Percentiles rank a stretch among this genome's conserved stretches.
Evolutionary conservation across 371 early-diverging fungal genomes (phyloP).

Genomic region (Batrachochytrium dendrobatidis): DNA sequence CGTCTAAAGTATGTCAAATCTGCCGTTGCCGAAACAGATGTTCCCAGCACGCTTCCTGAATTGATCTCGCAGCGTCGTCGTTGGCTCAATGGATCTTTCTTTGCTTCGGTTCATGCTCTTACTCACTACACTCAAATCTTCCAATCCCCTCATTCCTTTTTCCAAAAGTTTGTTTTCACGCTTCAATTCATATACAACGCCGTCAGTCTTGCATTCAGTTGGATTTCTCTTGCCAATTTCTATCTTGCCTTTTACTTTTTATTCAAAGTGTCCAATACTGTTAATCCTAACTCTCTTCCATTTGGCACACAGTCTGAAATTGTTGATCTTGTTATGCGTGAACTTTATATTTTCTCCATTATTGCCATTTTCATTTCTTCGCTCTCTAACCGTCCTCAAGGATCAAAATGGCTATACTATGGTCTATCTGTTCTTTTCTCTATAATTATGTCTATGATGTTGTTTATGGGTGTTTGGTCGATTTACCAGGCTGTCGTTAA

Average conservation of each 20-base stretch:
- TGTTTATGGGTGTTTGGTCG: slow-evolving; percentile 21
- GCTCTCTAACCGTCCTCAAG: slow-evolving; percentile 87
- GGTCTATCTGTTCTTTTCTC: slow-evolving; percentile 55
- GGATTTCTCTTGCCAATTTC: slow-evolving; percentile 40
- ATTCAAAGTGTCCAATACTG: background rate
- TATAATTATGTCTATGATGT: slow-evolving; percentile 57
- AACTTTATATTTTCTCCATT: slow-evolving; percentile 65
- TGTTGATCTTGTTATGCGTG: slow-evolving; percentile 41
- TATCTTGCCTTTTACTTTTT: slow-evolving; percentile 40
- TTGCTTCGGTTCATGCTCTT: slow-evolving; percentile 32
- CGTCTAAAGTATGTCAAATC: slow-evolving; percentile 48
- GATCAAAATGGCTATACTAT: slow-evolving; percentile 61
- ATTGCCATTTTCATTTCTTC: slow-evolving; percentile 76
- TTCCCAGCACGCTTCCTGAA: slow-evolving; percentile 35
- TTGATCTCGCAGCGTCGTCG: slow-evolving; percentile 50
- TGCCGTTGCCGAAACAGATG: slow-evolving; percentile 38
- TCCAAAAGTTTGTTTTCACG: slow-evolving; percentile 19
- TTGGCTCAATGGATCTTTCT: slow-evolving; percentile 50
- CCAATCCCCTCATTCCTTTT: slow-evolving; percentile 20
- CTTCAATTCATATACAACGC: slow-evolving; percentile 40
- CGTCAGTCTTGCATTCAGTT: slow-evolving; percentile 29
- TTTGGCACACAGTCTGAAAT: slow-evolving; percentile 4
- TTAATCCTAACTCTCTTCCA: background rate
- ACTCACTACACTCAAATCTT: slow-evolving; percentile 34
- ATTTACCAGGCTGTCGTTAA: slow-evolving; percentile 11